Evolutionary conservation across 352 stramenopile species (phyloP), one percentile per base, ranked within the genome.

Genomic region (Phytophthora idaei): DNA sequence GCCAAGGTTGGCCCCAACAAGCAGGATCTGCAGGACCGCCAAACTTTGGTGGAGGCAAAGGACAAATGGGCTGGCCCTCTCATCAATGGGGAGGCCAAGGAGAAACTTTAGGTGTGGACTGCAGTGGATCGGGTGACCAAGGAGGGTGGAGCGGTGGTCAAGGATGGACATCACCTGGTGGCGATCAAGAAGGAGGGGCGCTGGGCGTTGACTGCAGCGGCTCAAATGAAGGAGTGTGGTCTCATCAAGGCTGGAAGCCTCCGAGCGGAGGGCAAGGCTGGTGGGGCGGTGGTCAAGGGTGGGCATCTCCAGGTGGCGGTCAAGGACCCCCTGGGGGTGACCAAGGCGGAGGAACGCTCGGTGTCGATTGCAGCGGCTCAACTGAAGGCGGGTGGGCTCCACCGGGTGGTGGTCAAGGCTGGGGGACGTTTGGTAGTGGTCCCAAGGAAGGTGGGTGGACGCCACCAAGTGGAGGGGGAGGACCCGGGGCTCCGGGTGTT

Each of bases 331-430:
- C 44, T 32, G 44, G 44, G 32, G 44, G 44, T 32, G 44, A 6
- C 1, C 31, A 57, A 46, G 49, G 15, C 11, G 15, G 11, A 8
- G 49, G 15, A 45, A 48, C 51, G 17, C 34, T 57, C 10, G 34
- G 36, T 42, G 34, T 46, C 6, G 51, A 57, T 28, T 57, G 51
- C 34, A 57, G 51, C 21, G 51, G 51, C 9, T 57, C 51, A 31
- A 29, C 11, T 8, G 21, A 2, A 41, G 48, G 28, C 8, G 49
- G 49, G 31, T 56, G 49, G 49, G 6, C 31, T 10, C 31, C 49
- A 44, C 49, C 49, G 15, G 25, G 49, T 39, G 27, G 46, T 17
- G 28, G 28, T 21, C 46, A 53, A 53, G 46, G 27, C 14, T 53
- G 44, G 25, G n/a, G n/a, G 1, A 15, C 11, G 15, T 31, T 29